Conservation (phyloP, 2,329 filamentous ascomycete genomes). For the Aspergillus fischeri region DNA sequence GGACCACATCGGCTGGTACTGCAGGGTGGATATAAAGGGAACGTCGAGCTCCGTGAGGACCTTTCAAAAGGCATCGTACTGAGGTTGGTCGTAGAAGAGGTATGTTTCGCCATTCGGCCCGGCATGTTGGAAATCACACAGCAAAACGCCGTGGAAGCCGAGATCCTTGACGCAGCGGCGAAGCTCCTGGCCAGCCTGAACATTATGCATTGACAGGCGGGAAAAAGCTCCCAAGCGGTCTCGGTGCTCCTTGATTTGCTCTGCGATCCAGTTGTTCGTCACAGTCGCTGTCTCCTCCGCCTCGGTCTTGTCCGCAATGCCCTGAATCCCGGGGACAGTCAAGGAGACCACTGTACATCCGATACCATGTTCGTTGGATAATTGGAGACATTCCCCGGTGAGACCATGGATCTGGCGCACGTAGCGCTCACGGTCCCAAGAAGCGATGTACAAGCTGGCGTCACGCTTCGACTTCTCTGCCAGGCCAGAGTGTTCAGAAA, state of each 20-base stretch:
- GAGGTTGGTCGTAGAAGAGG: conserved; percentile 57
- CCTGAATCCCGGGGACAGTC: conserved; percentile 43
- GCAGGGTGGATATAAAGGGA: conserved; percentile 58
- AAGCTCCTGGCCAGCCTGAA: conserved; percentile 29
- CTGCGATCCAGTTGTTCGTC: conserved; percentile 40
- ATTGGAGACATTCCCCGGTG: conserved; percentile 31
- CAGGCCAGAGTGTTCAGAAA: conserved; percentile 44
- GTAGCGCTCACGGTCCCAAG: conserved; percentile 53
- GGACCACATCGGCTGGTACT: conserved; percentile 24
- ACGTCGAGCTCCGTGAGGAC: conserved; percentile 54
- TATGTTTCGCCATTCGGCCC: conserved; percentile 53
- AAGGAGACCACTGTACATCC: conserved; percentile 42
- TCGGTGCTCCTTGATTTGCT: conserved; percentile 28
- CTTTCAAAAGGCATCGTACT: conserved; percentile 55
- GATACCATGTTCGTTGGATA: conserved; percentile 38
- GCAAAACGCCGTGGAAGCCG: conserved; percentile 57
- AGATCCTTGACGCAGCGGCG: conserved; percentile 47
- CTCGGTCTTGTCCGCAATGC: conserved; percentile 34
- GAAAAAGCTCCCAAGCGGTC: conserved; percentile 16
- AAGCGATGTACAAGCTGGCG: conserved; percentile 49
- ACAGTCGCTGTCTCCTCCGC: conserved; percentile 36
- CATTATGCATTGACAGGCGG: conserved; percentile 25
- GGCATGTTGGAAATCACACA: conserved; percentile 56
- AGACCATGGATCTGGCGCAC: conserved; percentile 50
- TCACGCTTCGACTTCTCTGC: conserved; percentile 55